Evolutionary conservation across 257 asterid species (phyloP).

Genomic region (Nemophila menziesii): DNA sequence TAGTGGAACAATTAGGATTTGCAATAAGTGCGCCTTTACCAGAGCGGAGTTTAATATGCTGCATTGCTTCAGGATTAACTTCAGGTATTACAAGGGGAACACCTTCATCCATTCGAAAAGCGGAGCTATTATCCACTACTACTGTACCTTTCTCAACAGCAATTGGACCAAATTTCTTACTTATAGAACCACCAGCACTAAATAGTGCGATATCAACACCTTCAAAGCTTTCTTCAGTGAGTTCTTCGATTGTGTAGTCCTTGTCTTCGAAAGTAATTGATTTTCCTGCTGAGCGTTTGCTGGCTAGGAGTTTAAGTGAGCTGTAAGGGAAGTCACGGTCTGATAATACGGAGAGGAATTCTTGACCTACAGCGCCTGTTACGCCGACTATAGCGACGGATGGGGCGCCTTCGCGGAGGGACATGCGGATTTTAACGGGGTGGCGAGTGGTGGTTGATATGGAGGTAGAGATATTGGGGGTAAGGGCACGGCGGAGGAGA

Average conservation of each 20-base stretch:
- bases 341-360: slow-evolving; percentile 77
- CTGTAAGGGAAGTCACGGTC: slow-evolving; percentile 80
- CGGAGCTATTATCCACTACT: slow-evolving; percentile 97
- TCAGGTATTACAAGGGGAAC: slow-evolving; percentile 86
- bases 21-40: slow-evolving; percentile 86
- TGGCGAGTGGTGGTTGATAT: slow-evolving; percentile 4
- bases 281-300: slow-evolving; percentile 77
- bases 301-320: slow-evolving; percentile 79
- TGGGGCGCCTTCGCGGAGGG: slow-evolving; percentile 73
- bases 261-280: slow-evolving; percentile 32
- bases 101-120: slow-evolving; percentile 85
- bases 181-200: slow-evolving; percentile 88
- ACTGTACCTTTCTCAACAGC: slow-evolving; percentile 64
- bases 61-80: slow-evolving; percentile 91
- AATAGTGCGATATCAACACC: slow-evolving; percentile 74
- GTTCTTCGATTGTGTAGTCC: slow-evolving; percentile 43
- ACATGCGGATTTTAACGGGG: slow-evolving; percentile 45
- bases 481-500: slow-evolving; percentile 11
- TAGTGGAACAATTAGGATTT: slow-evolving; percentile 87
- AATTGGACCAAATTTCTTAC: slow-evolving; percentile 74
- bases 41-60: slow-evolving; percentile 44
- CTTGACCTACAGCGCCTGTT: slow-evolving; percentile 94
- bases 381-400: slow-evolving; percentile 88
- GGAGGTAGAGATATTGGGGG: slow-evolving; percentile 21
- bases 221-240: slow-evolving; percentile 52